A percentile compares a stretch with the other conserved stretches of the same genome.
phyloP scores from a whole-genome alignment of 1,284 basidiomycete species.

The Tylopilus orsonianus region DNA sequence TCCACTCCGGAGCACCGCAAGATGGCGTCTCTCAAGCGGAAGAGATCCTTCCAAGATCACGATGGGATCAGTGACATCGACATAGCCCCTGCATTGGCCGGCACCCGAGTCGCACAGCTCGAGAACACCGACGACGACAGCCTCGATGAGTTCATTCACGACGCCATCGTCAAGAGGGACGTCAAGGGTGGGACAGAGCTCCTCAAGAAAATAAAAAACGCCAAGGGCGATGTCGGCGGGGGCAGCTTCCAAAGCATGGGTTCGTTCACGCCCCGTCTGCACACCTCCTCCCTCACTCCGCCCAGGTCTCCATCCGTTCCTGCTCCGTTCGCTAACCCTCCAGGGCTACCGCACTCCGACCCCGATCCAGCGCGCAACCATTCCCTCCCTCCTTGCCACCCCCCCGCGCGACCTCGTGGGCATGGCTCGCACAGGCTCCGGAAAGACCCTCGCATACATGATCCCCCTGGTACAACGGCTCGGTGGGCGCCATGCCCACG shows the following conservation, averaged over 20 bases:
- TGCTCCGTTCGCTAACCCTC: slow-evolving; percentile 85
- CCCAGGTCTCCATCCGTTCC: slow-evolving; percentile 79
- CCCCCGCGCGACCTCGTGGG: slow-evolving; percentile 95
- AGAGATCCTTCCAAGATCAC: slow-evolving; percentile 24
- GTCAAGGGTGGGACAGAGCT: slow-evolving; percentile 68
- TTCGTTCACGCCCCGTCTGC: slow-evolving; percentile 36
- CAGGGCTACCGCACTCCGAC: slow-evolving; percentile 95
- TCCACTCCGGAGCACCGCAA: slow-evolving; percentile 22
- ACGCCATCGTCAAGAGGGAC: slow-evolving; percentile 65
- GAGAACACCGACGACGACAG: slow-evolving; percentile 51
- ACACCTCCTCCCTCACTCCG: slow-evolving; percentile 5
- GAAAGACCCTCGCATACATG: slow-evolving; percentile 97
- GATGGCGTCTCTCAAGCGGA: slow-evolving; percentile 38
- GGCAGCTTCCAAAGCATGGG: slow-evolving; percentile 90
- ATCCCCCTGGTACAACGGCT: slow-evolving; percentile 89
- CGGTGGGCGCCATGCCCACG: slow-evolving; percentile 75
- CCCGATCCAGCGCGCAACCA: slow-evolving; percentile 91
- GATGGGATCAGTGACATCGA: slow-evolving; percentile 57
- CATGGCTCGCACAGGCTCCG: slow-evolving; percentile 98
- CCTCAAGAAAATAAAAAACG: slow-evolving; percentile 69
- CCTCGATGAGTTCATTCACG: slow-evolving; percentile 58
- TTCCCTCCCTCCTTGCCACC: slow-evolving; percentile 81
- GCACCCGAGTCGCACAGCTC: background rate
- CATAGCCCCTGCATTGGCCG: slow-evolving; percentile 46
- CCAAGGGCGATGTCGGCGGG: slow-evolving; percentile 74